These are phyloP conservation scores for Xylaria cubensis DNA, from an alignment of 495 filamentous ascomycete species.

Conservation along the genomic window DNA sequence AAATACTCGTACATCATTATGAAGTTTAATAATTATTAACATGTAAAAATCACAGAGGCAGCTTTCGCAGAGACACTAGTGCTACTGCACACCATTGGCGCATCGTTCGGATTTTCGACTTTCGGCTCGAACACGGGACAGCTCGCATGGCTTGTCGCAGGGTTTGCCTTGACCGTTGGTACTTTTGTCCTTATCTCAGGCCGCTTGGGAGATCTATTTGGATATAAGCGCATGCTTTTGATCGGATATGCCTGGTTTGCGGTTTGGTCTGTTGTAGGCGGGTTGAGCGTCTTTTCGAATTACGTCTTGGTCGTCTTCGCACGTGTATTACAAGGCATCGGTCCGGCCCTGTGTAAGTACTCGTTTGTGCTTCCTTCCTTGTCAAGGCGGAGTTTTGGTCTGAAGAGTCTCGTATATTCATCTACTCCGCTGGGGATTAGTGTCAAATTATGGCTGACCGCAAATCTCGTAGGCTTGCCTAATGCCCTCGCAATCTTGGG, in stretches of 20 bases:
- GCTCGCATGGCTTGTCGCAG: constrained; percentile 63
- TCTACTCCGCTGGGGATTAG: background rate
- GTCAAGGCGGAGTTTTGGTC: background rate
- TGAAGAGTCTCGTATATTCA: background rate
- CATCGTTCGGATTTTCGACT: background rate
- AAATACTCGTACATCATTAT: background rate
- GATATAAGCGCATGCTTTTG: constrained; percentile 63
- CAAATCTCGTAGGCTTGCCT: constrained; percentile 39
- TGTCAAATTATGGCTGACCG: background rate
- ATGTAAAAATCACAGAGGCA: background rate
- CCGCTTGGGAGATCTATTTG: constrained; percentile 64
- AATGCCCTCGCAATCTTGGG: constrained; percentile 70
- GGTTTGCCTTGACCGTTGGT: constrained; percentile 65
- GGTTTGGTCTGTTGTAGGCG: constrained; percentile 63
- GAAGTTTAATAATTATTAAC: background rate
- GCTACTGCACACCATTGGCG: background rate
- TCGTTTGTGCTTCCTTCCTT: background rate
- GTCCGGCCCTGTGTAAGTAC: constrained; percentile 54
- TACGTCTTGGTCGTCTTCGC: constrained; percentile 61
- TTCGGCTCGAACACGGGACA: constrained; percentile 33
- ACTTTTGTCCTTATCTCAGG: constrained; percentile 71
- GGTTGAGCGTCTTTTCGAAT: constrained; percentile 46
- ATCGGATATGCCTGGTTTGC: constrained; percentile 64
- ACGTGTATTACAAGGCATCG: constrained; percentile 67
- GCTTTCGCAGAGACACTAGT: background rate